Evolutionary conservation across 2,329 filamentous ascomycete genomes (phyloP).

Genomic region (Hymenoscyphus fructigenus): DNA sequence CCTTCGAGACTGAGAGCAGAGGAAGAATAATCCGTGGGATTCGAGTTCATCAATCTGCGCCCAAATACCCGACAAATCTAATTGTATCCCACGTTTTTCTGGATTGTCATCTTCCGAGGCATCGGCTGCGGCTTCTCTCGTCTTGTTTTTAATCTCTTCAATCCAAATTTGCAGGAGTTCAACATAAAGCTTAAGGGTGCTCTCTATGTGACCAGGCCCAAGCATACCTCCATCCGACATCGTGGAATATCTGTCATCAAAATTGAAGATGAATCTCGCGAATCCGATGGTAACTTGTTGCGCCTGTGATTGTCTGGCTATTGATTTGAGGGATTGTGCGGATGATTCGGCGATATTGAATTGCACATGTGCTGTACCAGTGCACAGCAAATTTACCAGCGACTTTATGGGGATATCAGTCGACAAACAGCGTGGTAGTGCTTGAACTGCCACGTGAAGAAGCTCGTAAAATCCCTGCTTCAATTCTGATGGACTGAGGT

Average conservation of each 20-base stretch:
- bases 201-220: constrained; percentile 91
- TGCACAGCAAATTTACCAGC: constrained; percentile 91
- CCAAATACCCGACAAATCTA: constrained; percentile 85
- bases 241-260: constrained; percentile 94
- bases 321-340: constrained; percentile 89
- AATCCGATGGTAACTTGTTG: constrained; percentile 97
- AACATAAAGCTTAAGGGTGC: constrained; percentile 86
- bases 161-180: constrained; percentile 97
- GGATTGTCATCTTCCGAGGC: constrained; percentile 58
- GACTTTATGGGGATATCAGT: constrained; percentile 90
- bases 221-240: constrained; percentile 98
- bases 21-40: constrained; percentile 92
- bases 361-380: constrained; percentile 93
- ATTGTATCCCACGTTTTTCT: constrained; percentile 72
- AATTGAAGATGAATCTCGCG: constrained; percentile 96
- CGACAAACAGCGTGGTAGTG: constrained; percentile 89
- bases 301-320: constrained; percentile 87
- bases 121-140: constrained; percentile 68
- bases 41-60: constrained; percentile 96
- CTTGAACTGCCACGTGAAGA: constrained; percentile 91
- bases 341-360: constrained; percentile 89
- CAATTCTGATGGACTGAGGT: constrained; percentile 69
- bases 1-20: constrained; percentile 90
- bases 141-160: constrained; percentile 88
- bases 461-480: constrained; percentile 96